Evolutionary conservation across 495 filamentous ascomycete genomes (phyloP).

Genomic region (Penicillium lividum): DNA sequence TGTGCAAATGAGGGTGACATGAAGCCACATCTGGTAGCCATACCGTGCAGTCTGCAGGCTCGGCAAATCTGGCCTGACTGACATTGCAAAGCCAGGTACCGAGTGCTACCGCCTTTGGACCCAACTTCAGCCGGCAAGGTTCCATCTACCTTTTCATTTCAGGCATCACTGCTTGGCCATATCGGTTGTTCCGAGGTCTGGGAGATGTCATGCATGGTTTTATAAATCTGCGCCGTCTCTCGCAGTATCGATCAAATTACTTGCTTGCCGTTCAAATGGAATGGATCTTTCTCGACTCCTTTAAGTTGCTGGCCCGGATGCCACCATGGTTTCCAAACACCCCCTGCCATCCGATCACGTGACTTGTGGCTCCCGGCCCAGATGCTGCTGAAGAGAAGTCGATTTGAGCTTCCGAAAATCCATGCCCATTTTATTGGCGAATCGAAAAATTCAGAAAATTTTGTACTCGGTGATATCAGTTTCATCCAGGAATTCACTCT

Average conservation of each 20-base stretch:
- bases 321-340: background rate
- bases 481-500: no score
- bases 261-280: background rate
- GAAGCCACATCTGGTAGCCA: background rate
- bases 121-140: no score
- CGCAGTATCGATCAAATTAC: background rate
- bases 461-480: background rate
- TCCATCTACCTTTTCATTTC: no score
- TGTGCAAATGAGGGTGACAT: constrained; percentile 1
- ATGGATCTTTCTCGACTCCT: background rate
- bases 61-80: background rate
- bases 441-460: constrained; percentile 1
- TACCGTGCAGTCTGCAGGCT: background rate
- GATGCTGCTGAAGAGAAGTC: constrained; percentile 1
- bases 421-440: constrained; percentile 1
- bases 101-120: no score
- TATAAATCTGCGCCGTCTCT: background rate
- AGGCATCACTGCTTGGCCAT: background rate
- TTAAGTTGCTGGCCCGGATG: background rate
- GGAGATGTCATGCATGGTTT: no score
- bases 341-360: background rate
- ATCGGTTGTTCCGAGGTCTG: background rate
- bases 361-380: background rate
- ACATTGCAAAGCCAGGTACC: no score
- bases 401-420: constrained; percentile 6